Evolutionary conservation across 495 filamentous ascomycete species (phyloP).

Genomic region (Filosporella fistucella): DNA sequence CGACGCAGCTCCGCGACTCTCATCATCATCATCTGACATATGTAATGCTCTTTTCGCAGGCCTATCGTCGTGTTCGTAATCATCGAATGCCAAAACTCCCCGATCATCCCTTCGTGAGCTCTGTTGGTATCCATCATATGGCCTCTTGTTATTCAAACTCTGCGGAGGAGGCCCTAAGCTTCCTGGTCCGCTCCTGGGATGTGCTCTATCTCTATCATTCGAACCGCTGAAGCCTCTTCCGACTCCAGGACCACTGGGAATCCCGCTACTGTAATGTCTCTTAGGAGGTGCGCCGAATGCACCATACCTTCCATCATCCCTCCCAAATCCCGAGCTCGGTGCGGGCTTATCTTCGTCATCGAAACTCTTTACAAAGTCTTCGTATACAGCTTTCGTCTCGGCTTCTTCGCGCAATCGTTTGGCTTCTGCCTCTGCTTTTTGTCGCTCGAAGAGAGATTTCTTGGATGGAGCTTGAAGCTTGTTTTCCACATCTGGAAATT

Average conservation of each 20-base stretch:
- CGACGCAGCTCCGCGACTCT: conserved; percentile 19
- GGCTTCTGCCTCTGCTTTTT: conserved; percentile 89
- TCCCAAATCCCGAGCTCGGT: conserved; percentile 30
- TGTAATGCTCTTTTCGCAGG: conserved; percentile 40
- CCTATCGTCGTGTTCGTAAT: conserved; percentile 32
- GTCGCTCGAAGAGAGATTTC: conserved; percentile 88
- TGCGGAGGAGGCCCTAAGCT: conserved; percentile 63
- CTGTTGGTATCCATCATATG: conserved; percentile 36
- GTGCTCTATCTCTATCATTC: conserved; percentile 29
- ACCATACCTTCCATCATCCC: conserved; percentile 23
- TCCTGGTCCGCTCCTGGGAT: conserved; percentile 60
- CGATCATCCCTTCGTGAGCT: conserved; percentile 26
- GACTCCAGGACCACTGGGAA: conserved; percentile 18
- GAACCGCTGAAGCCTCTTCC: conserved; percentile 30
- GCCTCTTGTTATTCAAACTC: conserved; percentile 41
- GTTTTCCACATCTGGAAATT: conserved; percentile 78
- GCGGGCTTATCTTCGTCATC: conserved; percentile 57
- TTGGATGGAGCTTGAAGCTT: conserved; percentile 82
- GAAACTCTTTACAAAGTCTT: conserved; percentile 89
- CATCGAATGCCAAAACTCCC: conserved; percentile 49
- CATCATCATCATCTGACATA: conserved; percentile 46
- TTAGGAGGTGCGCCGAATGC: conserved; percentile 26
- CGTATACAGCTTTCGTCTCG: conserved; percentile 85
- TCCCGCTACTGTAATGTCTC: conserved; percentile 44
- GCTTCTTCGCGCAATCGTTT: conserved; percentile 83